A percentile compares a stretch with the other conserved stretches of the same genome.
Evolutionary conservation across 768 basidiomycete species (phyloP).

Genomic region (Porphyrellus cyaneotinctus): DNA sequence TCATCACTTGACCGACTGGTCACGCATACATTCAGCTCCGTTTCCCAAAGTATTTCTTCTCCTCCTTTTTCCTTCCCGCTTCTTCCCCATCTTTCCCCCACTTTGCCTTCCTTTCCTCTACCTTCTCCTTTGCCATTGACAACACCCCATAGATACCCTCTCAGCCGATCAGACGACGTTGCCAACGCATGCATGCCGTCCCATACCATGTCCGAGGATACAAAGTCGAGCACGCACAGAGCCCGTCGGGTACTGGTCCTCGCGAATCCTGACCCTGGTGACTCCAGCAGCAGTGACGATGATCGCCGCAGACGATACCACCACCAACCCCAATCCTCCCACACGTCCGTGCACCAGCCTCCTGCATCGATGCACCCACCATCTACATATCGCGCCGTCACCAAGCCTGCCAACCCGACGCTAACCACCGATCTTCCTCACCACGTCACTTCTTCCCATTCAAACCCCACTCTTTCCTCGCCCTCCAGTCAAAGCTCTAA

Average conservation of each 20-base stretch:
- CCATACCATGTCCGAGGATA: constrained; percentile 58
- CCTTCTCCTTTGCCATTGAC: neutral
- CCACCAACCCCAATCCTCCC: constrained; percentile 21
- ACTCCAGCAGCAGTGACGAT: constrained; percentile 38
- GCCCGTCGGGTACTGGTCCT: constrained; percentile 49
- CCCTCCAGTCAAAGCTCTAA: constrained; percentile 65
- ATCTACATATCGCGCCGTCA: constrained; percentile 18
- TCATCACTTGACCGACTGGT: constrained; percentile 25
- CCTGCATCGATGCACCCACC: constrained; percentile 23
- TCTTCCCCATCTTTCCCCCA: neutral
- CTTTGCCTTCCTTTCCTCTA: neutral
- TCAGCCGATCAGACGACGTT: constrained; percentile 23
- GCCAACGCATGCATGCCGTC: constrained; percentile 30
- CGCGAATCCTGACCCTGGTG: constrained; percentile 57
- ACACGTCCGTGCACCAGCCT: constrained; percentile 24
- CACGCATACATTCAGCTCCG: constrained; percentile 27
- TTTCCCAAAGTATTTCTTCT: constrained; percentile 17
- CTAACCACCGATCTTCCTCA: constrained; percentile 38
- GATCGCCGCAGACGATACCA: constrained; percentile 22
- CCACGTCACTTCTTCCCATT: constrained; percentile 35
- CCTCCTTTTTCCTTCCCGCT: neutral
- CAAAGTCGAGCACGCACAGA: constrained; percentile 36
- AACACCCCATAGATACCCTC: constrained; percentile 2
- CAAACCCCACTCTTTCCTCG: constrained; percentile 61
- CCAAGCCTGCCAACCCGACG: constrained; percentile 22